These are phyloP conservation scores for Sporodiniella umbellata DNA, from an alignment of 371 early-diverging fungal species.

Conservation along the genomic window DNA sequence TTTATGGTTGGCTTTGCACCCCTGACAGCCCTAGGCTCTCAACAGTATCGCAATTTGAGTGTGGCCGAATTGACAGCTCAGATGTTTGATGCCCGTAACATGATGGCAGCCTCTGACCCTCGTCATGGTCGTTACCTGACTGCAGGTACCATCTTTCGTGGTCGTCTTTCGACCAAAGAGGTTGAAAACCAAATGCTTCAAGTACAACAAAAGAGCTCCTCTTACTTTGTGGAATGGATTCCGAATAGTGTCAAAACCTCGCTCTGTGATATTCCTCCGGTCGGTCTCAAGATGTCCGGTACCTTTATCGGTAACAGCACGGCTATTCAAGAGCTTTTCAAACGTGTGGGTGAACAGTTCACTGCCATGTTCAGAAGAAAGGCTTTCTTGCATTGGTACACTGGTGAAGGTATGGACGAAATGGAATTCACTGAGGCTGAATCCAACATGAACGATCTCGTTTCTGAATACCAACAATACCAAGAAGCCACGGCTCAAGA, in stretches of 20 bases:
- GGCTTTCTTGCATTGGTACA: constrained; percentile 98
- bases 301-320: constrained; percentile 99
- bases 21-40: constrained; percentile 86
- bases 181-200: constrained; percentile 98
- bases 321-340: constrained; percentile 97
- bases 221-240: constrained; percentile 99
- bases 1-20: constrained; percentile 99
- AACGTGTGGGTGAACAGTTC: constrained; percentile 97
- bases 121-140: constrained; percentile 97
- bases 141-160: constrained; percentile 98
- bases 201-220: constrained; percentile 91
- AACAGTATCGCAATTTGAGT: constrained; percentile 84
- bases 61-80: constrained; percentile 96
- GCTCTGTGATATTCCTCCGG: constrained; percentile 97
- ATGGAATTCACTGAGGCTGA: constrained; percentile 95
- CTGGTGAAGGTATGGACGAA: constrained; percentile 97
- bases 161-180: constrained; percentile 97
- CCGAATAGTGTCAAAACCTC: constrained; percentile 99
- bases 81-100: constrained; percentile 98
- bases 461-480: constrained; percentile 98
- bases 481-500: constrained; percentile 85
- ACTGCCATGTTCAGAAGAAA: constrained; percentile 94
- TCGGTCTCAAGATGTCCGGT: constrained; percentile 94
- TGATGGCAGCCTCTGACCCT: constrained; percentile 99
- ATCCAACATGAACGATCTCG: constrained; percentile 94